A percentile compares a stretch with the other conserved stretches of the same genome.
Conservation (phyloP, 305 asterid genomes). For the Withania somnifera region DNA sequence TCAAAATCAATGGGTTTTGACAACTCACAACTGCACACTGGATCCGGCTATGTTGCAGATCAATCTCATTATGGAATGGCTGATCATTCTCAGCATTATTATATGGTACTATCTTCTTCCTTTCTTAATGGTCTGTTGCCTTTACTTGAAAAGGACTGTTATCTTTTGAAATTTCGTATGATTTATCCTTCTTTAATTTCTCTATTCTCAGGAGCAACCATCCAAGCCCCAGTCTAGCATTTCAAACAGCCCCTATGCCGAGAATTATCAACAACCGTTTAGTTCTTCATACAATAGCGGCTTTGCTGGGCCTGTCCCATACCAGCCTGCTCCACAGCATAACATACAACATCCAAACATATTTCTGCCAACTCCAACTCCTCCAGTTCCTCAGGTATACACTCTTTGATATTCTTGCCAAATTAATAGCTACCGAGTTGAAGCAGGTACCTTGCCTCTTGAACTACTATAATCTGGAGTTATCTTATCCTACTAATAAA, state of each 20-base stretch:
- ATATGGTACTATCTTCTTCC: slow-evolving; percentile 38
- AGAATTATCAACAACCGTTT: slow-evolving; percentile 51
- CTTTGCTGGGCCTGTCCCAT: slow-evolving; percentile 39
- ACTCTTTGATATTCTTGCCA: not conserved
- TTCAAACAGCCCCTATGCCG: slow-evolving; percentile 48
- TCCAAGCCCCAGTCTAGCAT: slow-evolving; percentile 34
- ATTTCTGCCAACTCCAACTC: slow-evolving; percentile 68
- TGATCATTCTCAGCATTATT: slow-evolving; percentile 54
- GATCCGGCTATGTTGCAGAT: slow-evolving; percentile 37
- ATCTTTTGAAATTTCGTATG: not conserved
- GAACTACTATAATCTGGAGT: not conserved
- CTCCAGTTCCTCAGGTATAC: slow-evolving; percentile 49
- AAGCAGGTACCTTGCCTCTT: not conserved
- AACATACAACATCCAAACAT: slow-evolving; percentile 44
- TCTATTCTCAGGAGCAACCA: slow-evolving; percentile 39
- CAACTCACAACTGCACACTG: slow-evolving; percentile 34
- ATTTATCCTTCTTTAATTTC: not conserved
- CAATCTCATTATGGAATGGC: slow-evolving; percentile 46
- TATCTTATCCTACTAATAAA: not conserved
- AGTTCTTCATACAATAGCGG: slow-evolving; percentile 30
- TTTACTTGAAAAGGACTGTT: not conserved
- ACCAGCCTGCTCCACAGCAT: slow-evolving; percentile 52
- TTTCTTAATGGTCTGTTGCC: not conserved
- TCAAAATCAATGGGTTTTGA: slow-evolving; percentile 41
- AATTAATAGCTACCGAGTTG: not conserved